Evolutionary conservation across 2,329 filamentous ascomycete species (phyloP).

Genomic region (Rutstroemia sp.): DNA sequence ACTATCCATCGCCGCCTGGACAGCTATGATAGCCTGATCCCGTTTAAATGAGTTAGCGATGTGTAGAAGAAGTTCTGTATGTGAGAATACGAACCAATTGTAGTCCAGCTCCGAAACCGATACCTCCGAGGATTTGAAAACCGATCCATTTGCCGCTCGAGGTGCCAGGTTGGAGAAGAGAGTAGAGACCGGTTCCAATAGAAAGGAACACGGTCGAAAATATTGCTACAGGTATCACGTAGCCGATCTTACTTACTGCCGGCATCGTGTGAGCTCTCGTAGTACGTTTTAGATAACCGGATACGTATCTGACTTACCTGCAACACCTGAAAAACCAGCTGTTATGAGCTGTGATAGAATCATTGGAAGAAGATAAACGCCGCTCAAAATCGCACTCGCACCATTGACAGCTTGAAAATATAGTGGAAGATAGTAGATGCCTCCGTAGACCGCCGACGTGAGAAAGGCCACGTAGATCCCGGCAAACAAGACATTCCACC

Average conservation of each 20-base stretch:
- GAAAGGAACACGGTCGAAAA: slow-evolving; percentile 25
- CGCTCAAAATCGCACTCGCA: slow-evolving; percentile 29
- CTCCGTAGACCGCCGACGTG: background rate
- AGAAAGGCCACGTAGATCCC: slow-evolving; percentile 8
- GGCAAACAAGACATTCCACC: slow-evolving; percentile 15
- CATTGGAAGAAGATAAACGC: slow-evolving; percentile 32
- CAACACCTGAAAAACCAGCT: slow-evolving; percentile 1
- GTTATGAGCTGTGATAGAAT: slow-evolving; percentile 27
- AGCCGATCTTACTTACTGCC: slow-evolving; percentile 25
- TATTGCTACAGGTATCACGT: slow-evolving; percentile 30
- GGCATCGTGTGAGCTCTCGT: slow-evolving; percentile 14
- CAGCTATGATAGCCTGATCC: slow-evolving; percentile 25
- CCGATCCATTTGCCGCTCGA: slow-evolving; percentile 22
- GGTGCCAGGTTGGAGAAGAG: slow-evolving; percentile 22
- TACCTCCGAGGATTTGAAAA: slow-evolving; percentile 23
- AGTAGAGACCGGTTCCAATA: slow-evolving; percentile 30
- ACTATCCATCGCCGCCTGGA: slow-evolving; percentile 27
- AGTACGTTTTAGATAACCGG: background rate
- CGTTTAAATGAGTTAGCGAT: slow-evolving; percentile 2
- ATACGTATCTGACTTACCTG: slow-evolving; percentile 8
- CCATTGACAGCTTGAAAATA: slow-evolving; percentile 38
- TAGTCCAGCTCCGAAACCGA: slow-evolving; percentile 20
- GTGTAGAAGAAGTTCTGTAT: background rate
- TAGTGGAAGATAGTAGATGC: slow-evolving; percentile 18
- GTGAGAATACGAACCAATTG: slow-evolving; percentile 18